Percentiles rank a stretch among this genome's conserved stretches.
phyloP scores from a whole-genome alignment of 176 grass and related monocot genomes.

The Saccharum spontaneum region DNA sequence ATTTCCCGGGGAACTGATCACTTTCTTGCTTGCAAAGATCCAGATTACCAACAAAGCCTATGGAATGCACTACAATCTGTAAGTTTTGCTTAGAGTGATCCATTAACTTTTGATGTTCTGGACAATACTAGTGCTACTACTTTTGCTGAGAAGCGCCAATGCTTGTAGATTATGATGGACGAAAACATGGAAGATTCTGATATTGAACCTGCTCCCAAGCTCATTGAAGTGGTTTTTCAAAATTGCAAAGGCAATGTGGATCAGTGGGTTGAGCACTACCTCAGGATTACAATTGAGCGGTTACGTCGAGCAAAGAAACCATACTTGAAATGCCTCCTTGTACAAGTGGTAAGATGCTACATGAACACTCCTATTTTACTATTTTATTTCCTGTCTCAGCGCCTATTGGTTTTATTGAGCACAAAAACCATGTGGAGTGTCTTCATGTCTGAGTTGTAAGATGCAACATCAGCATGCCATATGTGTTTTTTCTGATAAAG shows the following conservation, averaged over 20 bases:
- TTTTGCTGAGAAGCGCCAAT: slow-evolving; percentile 21
- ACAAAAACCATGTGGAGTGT: neutral
- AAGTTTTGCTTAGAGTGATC: slow-evolving; percentile 24
- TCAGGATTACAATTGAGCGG: slow-evolving; percentile 69
- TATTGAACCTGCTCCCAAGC: slow-evolving; percentile 87
- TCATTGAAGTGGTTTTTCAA: slow-evolving; percentile 89
- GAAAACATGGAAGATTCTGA: slow-evolving; percentile 83
- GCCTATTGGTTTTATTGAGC: neutral
- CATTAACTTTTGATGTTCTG: neutral
- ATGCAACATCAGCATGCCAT: neutral
- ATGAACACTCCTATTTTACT: neutral
- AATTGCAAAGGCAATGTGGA: slow-evolving; percentile 87
- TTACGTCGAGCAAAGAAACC: slow-evolving; percentile 61
- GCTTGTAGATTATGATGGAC: slow-evolving; percentile 72
- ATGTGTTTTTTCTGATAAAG: neutral
- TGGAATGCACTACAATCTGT: slow-evolving; percentile 79
- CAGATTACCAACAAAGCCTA: slow-evolving; percentile 86
- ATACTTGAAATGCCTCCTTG: slow-evolving; percentile 77
- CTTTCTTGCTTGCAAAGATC: slow-evolving; percentile 82
- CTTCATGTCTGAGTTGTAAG: neutral
- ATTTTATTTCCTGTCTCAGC: neutral
- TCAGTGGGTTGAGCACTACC: slow-evolving; percentile 81
- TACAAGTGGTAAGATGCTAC: slow-evolving; percentile 71
- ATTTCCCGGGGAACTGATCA: slow-evolving; percentile 75
- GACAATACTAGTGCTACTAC: neutral